Evolutionary conservation across 1,284 basidiomycete species (phyloP).

Genomic region (Fomitiporia mediterranea): DNA sequence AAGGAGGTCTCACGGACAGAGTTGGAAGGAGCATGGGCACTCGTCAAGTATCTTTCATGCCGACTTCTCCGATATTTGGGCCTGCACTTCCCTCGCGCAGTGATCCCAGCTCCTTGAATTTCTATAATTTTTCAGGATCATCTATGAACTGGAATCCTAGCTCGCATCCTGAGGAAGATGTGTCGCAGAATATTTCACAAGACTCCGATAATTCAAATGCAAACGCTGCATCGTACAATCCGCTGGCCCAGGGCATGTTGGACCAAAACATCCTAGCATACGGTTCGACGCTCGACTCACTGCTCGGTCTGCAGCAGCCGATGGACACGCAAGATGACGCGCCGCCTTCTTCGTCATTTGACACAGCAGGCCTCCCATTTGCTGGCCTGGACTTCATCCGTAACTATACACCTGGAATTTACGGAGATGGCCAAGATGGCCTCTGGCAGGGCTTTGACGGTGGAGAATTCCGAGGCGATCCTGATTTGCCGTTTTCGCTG

Average conservation of each 20-base stretch:
- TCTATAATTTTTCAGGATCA: conserved; percentile 5
- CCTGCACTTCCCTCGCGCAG: conserved; percentile 10
- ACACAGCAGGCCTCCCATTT: conserved; percentile 69
- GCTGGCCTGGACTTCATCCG: conserved; percentile 74
- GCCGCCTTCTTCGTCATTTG: conserved; percentile 56
- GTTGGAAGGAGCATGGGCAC: neutral
- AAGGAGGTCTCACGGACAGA: neutral
- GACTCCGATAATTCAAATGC: conserved; percentile 12
- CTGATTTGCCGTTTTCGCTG: conserved; percentile 64
- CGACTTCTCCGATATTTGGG: conserved; percentile 16
- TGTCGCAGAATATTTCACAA: conserved; percentile 14
- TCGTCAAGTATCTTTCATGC: conserved; percentile 13
- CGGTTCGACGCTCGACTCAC: conserved; percentile 15
- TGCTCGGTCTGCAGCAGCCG: conserved; percentile 11
- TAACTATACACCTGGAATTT: conserved; percentile 53
- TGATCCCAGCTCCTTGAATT: conserved; percentile 9
- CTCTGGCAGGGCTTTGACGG: conserved; percentile 73
- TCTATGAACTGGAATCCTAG: conserved; percentile 12
- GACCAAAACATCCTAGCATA: conserved; percentile 15
- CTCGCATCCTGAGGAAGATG: neutral
- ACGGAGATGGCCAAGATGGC: conserved; percentile 50
- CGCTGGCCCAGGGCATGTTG: conserved; percentile 11
- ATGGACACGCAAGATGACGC: conserved; percentile 23
- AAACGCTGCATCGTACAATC: conserved; percentile 4
- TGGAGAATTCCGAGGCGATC: conserved; percentile 65